phyloP scores from a whole-genome alignment of 768 basidiomycete genomes.

The Tulasnella sp. region DNA sequence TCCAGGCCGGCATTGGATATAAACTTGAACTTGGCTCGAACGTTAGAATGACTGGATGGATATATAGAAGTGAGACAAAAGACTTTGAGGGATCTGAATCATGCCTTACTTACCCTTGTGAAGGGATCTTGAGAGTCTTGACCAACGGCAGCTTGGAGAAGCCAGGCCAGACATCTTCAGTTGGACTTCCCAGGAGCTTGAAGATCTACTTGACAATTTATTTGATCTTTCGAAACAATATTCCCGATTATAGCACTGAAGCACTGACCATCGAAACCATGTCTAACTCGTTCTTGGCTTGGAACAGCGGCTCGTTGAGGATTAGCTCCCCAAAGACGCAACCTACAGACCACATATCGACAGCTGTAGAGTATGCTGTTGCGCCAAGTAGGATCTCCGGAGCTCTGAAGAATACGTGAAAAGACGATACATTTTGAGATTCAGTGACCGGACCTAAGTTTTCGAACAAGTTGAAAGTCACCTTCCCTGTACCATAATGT shows the following conservation, averaged over 20 bases:
- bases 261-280: constrained; percentile 58
- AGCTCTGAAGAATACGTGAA: constrained; percentile 40
- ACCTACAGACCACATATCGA: constrained; percentile 98
- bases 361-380: constrained; percentile 84
- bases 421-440: constrained; percentile 14
- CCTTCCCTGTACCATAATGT: constrained; percentile 94
- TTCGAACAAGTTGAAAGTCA: constrained; percentile 17
- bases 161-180: constrained; percentile 74
- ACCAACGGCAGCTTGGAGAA: constrained; percentile 68
- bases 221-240: background rate
- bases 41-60: constrained; percentile 28
- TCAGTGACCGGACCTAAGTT: background rate
- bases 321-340: constrained; percentile 97
- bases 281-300: constrained; percentile 91
- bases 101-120: constrained; percentile 50
- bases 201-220: constrained; percentile 44
- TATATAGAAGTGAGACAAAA: background rate
- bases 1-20: constrained; percentile 77
- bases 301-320: constrained; percentile 91
- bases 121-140: constrained; percentile 64
- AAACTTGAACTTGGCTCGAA: constrained; percentile 79
- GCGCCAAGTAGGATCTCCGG: constrained; percentile 93
- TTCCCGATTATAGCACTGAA: background rate
- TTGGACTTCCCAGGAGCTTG: constrained; percentile 89
- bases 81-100: background rate